These are phyloP conservation scores for Fusarium azukiicola DNA, from an alignment of 2,329 filamentous ascomycete species.

Conservation along the genomic window DNA sequence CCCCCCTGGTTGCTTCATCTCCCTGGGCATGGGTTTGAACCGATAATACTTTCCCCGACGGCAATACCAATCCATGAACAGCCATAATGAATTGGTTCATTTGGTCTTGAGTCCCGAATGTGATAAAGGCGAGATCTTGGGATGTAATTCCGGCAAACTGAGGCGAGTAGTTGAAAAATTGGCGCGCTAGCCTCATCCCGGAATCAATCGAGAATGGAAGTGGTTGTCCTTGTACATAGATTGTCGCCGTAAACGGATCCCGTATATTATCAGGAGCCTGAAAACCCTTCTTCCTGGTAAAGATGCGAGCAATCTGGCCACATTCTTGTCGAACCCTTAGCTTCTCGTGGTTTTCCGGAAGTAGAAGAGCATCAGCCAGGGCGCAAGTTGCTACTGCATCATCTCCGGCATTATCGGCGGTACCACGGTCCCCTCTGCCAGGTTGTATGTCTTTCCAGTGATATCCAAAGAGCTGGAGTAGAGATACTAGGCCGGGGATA, in stretches of 20 bases:
- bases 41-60: conserved; percentile 24
- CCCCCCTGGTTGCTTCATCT: not conserved
- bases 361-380: conserved; percentile 26
- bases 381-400: conserved; percentile 39
- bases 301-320: conserved; percentile 5
- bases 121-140: not conserved
- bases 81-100: conserved; percentile 19
- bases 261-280: not conserved
- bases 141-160: conserved; percentile 9
- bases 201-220: conserved; percentile 31
- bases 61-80: conserved; percentile 11
- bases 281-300: conserved; percentile 19
- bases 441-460: conserved; percentile 28
- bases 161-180: conserved; percentile 23
- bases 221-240: not conserved
- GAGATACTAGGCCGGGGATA: conserved; percentile 2
- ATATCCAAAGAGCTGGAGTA: conserved; percentile 29
- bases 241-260: conserved; percentile 22
- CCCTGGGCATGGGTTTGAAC: not conserved
- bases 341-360: conserved; percentile 8
- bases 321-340: conserved; percentile 35
- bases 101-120: conserved; percentile 24
- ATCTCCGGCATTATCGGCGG: conserved; percentile 44
- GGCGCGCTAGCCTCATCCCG: conserved; percentile 27
- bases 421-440: not conserved